Base-by-base conservation (phyloP, 352 stramenopile species). In the Globisporangium polare region DNA sequence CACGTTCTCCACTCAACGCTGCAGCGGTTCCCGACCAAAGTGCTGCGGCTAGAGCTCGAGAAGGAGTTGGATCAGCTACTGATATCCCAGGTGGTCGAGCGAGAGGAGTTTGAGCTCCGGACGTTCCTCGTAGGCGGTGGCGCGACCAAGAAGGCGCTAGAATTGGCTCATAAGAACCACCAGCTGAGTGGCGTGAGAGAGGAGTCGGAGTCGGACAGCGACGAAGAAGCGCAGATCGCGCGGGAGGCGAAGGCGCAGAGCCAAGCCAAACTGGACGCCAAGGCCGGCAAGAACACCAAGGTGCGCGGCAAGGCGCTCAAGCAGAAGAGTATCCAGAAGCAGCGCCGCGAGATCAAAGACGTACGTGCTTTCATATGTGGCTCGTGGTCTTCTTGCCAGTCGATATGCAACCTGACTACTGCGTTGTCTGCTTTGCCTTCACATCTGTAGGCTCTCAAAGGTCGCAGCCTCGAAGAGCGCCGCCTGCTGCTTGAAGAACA, bases 1-100 rank as follows among this genome's bases (percentile, higher is more conserved):
- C 72, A 69, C 20, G 81, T 96, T 17, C 71, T 98, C 1, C 92
- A 98, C 65, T 89, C 81, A 53, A 90, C 87, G 20, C 60, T 89
- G 17, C 94, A 98, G 75, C 82, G 87, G 7, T 98, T 97, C 60
- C 85, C 89, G 2, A 96, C 91, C 1, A 90, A 86, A 54, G 88
- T 96, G 17, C 67, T 98, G 5, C 72, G 89, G 0, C 60, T 90
- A 7, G 92, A 98, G 57, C 78, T 98, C 5, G 90, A 98, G 50
- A 90, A 92, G 22, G 92, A 97, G 50, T 76, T 98, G 9, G 92
- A 98, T 73, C 73, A 85, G 5, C 60, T 98, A 43, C 67, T 98
- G 7, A 77, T 88, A 26, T 77, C 84, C 41, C 94, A 98, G 62
- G 88, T 98, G 27, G 66, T 67, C 10, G 82, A 94, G 62, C 73